These are phyloP conservation scores for Prunus armeniaca DNA, from an alignment of 306 rosid species.

Conservation along the genomic window DNA sequence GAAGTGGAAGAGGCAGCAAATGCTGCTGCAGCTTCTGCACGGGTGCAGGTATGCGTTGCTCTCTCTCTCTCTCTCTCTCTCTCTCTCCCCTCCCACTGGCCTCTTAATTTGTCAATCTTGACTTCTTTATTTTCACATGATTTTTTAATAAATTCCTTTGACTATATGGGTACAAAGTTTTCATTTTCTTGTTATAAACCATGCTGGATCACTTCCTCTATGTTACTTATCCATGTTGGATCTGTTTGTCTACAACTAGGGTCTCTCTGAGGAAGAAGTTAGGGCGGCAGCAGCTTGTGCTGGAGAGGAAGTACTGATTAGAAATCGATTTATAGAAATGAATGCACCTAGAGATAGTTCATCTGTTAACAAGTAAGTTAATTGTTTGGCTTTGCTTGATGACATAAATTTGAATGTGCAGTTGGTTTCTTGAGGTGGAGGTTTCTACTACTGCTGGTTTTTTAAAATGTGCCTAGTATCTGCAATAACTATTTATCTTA, in stretches of 20 bases:
- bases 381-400: conserved; percentile 20
- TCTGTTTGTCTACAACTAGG: conserved; percentile 52
- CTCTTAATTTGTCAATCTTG: neutral
- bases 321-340: conserved; percentile 91
- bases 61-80: conserved; percentile 8
- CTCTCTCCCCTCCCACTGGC: neutral
- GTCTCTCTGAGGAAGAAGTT: conserved; percentile 98
- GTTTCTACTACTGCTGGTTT: neutral
- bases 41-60: conserved; percentile 66
- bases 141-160: neutral
- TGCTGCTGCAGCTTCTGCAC: conserved; percentile 88
- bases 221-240: conserved; percentile 24
- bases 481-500: neutral
- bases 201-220: neutral
- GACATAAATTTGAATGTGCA: conserved; percentile 1
- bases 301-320: conserved; percentile 94
- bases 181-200: conserved; percentile 8
- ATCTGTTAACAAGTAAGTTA: conserved; percentile 82
- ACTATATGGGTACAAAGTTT: conserved; percentile 1
- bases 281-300: conserved; percentile 94
- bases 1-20: conserved; percentile 92
- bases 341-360: conserved; percentile 90
- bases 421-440: conserved; percentile 5
- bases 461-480: neutral
- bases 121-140: neutral